A percentile compares a stretch with the other conserved stretches of the same genome.
Conservation (phyloP, 352 stramenopile species). For the Aphanomyces cochlioides region DNA sequence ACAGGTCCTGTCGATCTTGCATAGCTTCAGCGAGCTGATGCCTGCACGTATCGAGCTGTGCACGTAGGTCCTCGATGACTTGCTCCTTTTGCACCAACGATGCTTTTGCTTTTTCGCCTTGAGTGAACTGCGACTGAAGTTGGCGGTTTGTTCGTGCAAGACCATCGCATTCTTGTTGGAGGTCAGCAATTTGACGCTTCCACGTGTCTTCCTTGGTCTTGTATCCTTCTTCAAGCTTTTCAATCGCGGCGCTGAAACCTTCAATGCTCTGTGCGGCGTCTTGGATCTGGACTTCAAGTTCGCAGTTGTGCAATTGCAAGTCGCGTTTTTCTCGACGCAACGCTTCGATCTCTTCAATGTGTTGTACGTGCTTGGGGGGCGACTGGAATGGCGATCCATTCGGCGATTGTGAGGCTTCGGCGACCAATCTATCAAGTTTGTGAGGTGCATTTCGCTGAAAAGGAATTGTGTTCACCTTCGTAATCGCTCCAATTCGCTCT, state of each 20-base stretch:
- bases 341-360: slow-evolving; percentile 22
- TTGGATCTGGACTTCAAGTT: slow-evolving; percentile 24
- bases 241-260: slow-evolving; percentile 24
- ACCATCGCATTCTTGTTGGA: slow-evolving; percentile 21
- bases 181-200: slow-evolving; percentile 22
- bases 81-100: slow-evolving; percentile 1
- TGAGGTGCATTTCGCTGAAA: background rate
- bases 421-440: slow-evolving; percentile 12
- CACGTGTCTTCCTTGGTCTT: slow-evolving; percentile 26
- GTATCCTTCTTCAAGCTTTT: slow-evolving; percentile 22
- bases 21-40: background rate
- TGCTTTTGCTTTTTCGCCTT: background rate
- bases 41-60: slow-evolving; percentile 1
- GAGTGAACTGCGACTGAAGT: background rate
- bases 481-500: slow-evolving; percentile 12
- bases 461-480: background rate
- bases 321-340: slow-evolving; percentile 23
- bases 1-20: background rate
- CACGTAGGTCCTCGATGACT: slow-evolving; percentile 2
- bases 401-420: background rate
- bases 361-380: slow-evolving; percentile 6
- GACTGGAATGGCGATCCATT: slow-evolving; percentile 13
- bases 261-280: slow-evolving; percentile 26
- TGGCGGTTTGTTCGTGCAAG: slow-evolving; percentile 8
- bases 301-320: slow-evolving; percentile 15